These are phyloP conservation scores for Escallonia rubra DNA, from an alignment of 129 eudicot genomes.

Conservation along the genomic window DNA sequence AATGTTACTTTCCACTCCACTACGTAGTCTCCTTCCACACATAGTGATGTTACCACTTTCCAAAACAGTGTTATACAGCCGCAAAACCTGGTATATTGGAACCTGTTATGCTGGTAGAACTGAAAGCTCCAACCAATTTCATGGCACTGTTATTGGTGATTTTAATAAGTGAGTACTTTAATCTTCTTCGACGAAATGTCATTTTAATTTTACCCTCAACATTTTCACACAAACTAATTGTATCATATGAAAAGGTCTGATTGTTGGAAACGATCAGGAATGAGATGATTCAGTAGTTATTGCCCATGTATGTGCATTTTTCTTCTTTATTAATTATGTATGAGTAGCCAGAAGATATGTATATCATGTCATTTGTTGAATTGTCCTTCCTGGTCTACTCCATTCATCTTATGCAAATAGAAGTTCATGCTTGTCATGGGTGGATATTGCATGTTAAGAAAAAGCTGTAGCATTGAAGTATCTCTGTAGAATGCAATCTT, in stretches of 20 bases:
- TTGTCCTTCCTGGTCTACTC: no score
- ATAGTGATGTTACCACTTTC: constrained; percentile 7
- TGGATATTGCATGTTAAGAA: no score
- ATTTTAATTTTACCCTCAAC: background rate
- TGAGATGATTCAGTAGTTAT: constrained; percentile 80
- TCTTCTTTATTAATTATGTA: background rate
- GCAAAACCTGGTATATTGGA: constrained; percentile 93
- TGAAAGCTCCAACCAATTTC: constrained; percentile 83
- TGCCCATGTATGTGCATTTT: constrained; percentile 68
- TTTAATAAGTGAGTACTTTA: constrained; percentile 63
- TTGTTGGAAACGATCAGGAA: constrained; percentile 95
- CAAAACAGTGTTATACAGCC: constrained; percentile 59
- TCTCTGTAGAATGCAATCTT: no score
- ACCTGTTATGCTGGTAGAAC: constrained; percentile 93
- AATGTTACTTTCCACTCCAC: background rate
- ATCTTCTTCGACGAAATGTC: background rate
- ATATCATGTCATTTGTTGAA: no score
- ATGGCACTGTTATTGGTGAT: constrained; percentile 95
- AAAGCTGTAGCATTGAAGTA: no score
- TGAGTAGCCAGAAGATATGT: no score
- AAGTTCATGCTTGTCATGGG: no score
- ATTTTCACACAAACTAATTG: background rate
- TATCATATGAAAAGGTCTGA: constrained; percentile 62
- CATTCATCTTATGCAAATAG: no score
- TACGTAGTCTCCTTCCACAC: background rate